phyloP scores from a whole-genome alignment of 441 rosid genomes.

The Populus trichocarpa region DNA sequence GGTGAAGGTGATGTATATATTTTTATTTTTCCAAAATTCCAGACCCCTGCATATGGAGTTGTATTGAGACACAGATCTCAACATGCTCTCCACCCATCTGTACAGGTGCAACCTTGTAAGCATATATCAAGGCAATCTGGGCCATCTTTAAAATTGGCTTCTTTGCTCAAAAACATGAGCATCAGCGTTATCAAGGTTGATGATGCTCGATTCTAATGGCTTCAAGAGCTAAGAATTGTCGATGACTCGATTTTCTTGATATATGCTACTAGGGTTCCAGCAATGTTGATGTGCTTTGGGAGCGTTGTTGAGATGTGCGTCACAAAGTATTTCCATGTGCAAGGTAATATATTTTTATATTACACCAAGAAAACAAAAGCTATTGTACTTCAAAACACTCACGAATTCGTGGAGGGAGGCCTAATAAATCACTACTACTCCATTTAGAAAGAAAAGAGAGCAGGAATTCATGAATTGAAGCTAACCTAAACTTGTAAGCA shows the following conservation, averaged over 20 bases:
- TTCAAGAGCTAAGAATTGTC: background rate
- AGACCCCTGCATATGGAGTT: background rate
- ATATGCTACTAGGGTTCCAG: background rate
- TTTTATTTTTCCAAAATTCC: background rate
- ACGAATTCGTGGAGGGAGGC: too few species aligned
- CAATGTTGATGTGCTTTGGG: background rate
- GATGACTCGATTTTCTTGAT: background rate
- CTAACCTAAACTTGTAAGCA: too few species aligned
- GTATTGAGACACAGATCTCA: background rate
- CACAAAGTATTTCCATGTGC: background rate
- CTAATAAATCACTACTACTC: background rate
- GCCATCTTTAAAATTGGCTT: background rate
- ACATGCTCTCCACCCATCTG: background rate
- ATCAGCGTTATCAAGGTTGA: too few species aligned
- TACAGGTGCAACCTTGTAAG: background rate
- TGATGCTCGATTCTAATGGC: too few species aligned
- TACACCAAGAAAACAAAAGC: too few species aligned
- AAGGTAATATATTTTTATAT: too few species aligned
- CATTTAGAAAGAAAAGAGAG: background rate
- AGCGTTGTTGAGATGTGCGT: background rate
- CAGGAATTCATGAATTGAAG: too few species aligned
- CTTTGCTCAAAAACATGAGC: background rate
- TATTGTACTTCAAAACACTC: too few species aligned
- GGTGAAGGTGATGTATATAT: too few species aligned
- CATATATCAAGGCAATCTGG: background rate